phyloP scores from a whole-genome alignment of 2,329 filamentous ascomycete genomes.

The Penicillium sp. region DNA sequence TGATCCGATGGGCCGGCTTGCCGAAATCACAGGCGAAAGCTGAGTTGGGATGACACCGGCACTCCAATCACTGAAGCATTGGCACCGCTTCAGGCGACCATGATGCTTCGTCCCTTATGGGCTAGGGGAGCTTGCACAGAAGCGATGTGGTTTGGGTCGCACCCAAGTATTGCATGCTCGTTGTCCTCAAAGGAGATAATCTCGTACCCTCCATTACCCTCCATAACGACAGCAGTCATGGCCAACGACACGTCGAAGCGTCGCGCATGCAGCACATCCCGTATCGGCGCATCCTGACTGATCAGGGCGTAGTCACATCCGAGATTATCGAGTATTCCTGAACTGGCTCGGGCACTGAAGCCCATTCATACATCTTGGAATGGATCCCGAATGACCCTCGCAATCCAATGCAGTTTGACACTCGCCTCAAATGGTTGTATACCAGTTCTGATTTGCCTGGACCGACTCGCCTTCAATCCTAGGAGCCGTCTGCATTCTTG shows the following conservation, averaged over 20 bases:
- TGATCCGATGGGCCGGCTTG: conserved; percentile 13
- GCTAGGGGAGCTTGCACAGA: background rate
- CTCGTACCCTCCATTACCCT: background rate
- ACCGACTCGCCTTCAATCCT: conserved; percentile 20
- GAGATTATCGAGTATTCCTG: conserved; percentile 22
- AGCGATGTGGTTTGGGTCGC: background rate
- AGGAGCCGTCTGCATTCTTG: conserved; percentile 32
- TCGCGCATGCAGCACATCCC: conserved; percentile 14
- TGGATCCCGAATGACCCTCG: conserved; percentile 9
- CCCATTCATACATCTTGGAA: conserved; percentile 36
- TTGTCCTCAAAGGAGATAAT: too few species aligned
- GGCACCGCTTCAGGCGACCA: background rate
- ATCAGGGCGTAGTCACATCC: conserved; percentile 21
- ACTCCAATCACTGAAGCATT: conserved; percentile 1
- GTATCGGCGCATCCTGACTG: conserved; percentile 23
- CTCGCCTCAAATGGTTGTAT: too few species aligned
- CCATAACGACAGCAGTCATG: background rate
- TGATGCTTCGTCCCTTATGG: background rate
- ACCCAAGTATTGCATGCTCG: background rate
- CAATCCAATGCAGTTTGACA: too few species aligned
- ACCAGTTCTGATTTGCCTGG: conserved; percentile 13
- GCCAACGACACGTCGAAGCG: conserved; percentile 4
- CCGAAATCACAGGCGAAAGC: conserved; percentile 3
- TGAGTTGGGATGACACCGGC: background rate
- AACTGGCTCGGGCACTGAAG: conserved; percentile 31